phyloP scores from a whole-genome alignment of 2,329 filamentous ascomycete genomes.

The Hypoxylon sp. region DNA sequence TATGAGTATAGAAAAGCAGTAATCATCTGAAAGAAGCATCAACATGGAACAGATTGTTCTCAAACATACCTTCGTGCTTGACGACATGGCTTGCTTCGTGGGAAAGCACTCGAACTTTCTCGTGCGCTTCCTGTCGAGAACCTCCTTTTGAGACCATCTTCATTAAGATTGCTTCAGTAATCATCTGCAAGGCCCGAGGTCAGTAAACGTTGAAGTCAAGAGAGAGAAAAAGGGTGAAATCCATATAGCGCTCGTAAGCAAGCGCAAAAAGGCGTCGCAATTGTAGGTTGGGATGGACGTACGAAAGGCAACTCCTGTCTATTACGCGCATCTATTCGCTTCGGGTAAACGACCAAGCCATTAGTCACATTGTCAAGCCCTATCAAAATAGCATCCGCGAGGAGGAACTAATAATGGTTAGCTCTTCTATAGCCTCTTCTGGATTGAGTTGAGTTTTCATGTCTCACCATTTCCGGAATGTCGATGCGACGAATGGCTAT shows the following conservation, averaged over 20 bases:
- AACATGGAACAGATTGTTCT: not conserved
- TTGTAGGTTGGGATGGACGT: constrained; percentile 1
- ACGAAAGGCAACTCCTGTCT: constrained; percentile 68
- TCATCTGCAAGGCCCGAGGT: constrained; percentile 73
- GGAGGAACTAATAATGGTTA: constrained; percentile 65
- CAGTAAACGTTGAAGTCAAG: not conserved
- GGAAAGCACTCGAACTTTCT: constrained; percentile 86
- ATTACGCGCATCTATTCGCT: constrained; percentile 76
- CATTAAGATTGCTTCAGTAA: constrained; percentile 61
- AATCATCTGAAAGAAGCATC: not conserved
- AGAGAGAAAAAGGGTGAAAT: not conserved
- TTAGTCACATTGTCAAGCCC: constrained; percentile 77
- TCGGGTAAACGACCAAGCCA: constrained; percentile 84
- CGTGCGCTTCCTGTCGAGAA: constrained; percentile 72
- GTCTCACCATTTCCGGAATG: constrained; percentile 70
- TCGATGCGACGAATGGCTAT: constrained; percentile 62
- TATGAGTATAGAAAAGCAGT: not conserved
- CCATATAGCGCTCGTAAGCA: no score
- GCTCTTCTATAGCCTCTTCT: not conserved
- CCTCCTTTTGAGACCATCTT: constrained; percentile 51
- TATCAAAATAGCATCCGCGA: constrained; percentile 77
- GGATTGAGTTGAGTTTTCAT: not conserved
- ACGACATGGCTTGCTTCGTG: constrained; percentile 79
- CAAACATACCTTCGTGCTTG: constrained; percentile 58
- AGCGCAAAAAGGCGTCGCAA: not conserved